A percentile compares a stretch with the other conserved stretches of the same genome.
Conservation (phyloP, 495 filamentous ascomycete genomes). For the Hypoxylon rickii region DNA sequence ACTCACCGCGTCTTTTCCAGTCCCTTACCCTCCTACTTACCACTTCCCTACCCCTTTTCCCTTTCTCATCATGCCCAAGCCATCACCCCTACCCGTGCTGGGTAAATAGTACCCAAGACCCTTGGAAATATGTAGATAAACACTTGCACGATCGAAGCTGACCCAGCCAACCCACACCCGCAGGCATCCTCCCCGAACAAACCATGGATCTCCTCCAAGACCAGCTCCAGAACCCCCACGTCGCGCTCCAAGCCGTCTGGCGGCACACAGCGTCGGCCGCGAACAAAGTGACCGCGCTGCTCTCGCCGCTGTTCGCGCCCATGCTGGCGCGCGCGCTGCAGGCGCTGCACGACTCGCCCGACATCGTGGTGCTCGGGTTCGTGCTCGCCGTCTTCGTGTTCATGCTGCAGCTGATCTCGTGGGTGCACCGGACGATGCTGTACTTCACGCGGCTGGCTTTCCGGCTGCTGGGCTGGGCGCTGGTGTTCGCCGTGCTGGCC, state of each 20-base stretch:
- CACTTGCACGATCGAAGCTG: too few relatives aligned
- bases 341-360: constrained; percentile 51
- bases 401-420: constrained; percentile 68
- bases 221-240: constrained; percentile 44
- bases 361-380: constrained; percentile 64
- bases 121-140: too few relatives aligned
- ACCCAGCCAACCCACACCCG: neutral
- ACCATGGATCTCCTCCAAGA: constrained; percentile 41
- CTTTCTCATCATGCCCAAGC: neutral
- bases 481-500: constrained; percentile 52
- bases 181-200: constrained; percentile 49
- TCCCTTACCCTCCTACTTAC: neutral
- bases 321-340: constrained; percentile 49
- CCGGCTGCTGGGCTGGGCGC: constrained; percentile 62
- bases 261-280: constrained; percentile 32
- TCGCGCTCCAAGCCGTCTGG: constrained; percentile 41
- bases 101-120: too few relatives aligned
- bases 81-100: too few relatives aligned
- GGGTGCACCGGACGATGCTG: constrained; percentile 67
- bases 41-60: neutral
- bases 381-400: constrained; percentile 59
- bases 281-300: constrained; percentile 39
- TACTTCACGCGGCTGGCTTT: constrained; percentile 71
- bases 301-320: constrained; percentile 47
- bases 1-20: neutral